These are phyloP conservation scores for Cladosporium austrohemisphaericum DNA, from an alignment of 2,329 filamentous ascomycete genomes.

Conservation along the genomic window DNA sequence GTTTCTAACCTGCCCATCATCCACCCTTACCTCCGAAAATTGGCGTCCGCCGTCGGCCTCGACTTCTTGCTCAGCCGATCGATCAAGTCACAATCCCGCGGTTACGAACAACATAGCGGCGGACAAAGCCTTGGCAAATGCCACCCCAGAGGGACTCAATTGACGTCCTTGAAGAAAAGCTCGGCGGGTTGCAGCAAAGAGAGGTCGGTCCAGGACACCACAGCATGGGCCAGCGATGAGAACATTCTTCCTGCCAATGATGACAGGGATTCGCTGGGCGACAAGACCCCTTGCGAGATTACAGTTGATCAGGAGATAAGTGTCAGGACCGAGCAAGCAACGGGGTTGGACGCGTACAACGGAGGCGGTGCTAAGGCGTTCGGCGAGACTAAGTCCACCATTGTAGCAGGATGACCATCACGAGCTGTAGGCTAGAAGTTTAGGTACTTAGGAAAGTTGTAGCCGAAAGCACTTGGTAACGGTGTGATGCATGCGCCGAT, in stretches of 20 bases:
- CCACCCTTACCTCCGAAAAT: not conserved
- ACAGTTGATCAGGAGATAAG: not conserved
- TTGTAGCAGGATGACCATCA: too few relatives aligned
- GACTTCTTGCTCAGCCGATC: not conserved
- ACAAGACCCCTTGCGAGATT: not conserved
- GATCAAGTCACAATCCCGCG: not conserved
- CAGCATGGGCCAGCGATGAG: not conserved
- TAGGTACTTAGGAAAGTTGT: too few relatives aligned
- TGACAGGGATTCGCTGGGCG: not conserved
- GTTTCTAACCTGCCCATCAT: not conserved
- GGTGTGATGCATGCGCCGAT: too few relatives aligned
- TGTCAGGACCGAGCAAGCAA: not conserved
- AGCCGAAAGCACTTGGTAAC: too few relatives aligned
- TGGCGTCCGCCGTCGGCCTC: not conserved
- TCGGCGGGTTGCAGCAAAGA: not conserved
- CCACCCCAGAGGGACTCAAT: not conserved
- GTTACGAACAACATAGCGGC: not conserved
- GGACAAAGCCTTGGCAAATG: too few relatives aligned
- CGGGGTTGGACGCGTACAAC: too few relatives aligned
- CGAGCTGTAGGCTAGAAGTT: too few relatives aligned
- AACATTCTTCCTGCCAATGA: not conserved
- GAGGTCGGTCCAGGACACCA: not conserved
- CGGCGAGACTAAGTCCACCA: too few relatives aligned
- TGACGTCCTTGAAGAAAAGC: not conserved
- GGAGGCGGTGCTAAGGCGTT: too few relatives aligned